phyloP scores from a whole-genome alignment of 495 filamentous ascomycete species.

The Trichocladium antarcticum region DNA sequence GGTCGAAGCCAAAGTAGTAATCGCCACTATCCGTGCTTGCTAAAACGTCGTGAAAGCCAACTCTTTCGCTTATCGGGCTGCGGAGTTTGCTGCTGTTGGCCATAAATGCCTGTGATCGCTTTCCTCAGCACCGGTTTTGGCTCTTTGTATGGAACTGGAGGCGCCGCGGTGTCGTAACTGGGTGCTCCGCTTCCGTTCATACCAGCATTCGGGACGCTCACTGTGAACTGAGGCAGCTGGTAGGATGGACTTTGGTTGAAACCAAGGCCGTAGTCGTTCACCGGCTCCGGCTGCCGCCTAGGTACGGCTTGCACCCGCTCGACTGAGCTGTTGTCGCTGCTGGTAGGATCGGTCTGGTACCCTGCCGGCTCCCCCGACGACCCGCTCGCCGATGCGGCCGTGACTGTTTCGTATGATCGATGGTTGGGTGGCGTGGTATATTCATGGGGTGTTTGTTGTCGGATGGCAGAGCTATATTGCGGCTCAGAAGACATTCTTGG shows the following conservation, averaged over 20 bases:
- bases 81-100: slow-evolving; percentile 27
- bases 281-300: slow-evolving; percentile 34
- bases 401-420: slow-evolving; percentile 71
- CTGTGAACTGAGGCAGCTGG: slow-evolving; percentile 28
- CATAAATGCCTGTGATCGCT: slow-evolving; percentile 15
- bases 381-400: slow-evolving; percentile 58
- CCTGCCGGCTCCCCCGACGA: slow-evolving; percentile 59
- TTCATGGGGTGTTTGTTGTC: slow-evolving; percentile 35
- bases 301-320: slow-evolving; percentile 56
- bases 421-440: slow-evolving; percentile 61
- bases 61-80: slow-evolving; percentile 66
- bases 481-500: slow-evolving; percentile 39
- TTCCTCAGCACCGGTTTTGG: slow-evolving; percentile 24
- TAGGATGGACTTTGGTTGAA: slow-evolving; percentile 29
- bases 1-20: neutral
- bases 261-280: slow-evolving; percentile 40
- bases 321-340: slow-evolving; percentile 81
- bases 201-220: slow-evolving; percentile 14
- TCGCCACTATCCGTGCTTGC: slow-evolving; percentile 42
- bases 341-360: slow-evolving; percentile 75
- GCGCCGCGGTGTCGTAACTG: slow-evolving; percentile 13
- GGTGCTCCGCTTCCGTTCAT: slow-evolving; percentile 2
- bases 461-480: slow-evolving; percentile 25
- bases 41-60: slow-evolving; percentile 78
- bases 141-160: slow-evolving; percentile 35